Percentiles rank a stretch among this genome's conserved stretches.
phyloP scores from a whole-genome alignment of 805 yeast species.

The Wickerhamiella vanderwaltii region DNA sequence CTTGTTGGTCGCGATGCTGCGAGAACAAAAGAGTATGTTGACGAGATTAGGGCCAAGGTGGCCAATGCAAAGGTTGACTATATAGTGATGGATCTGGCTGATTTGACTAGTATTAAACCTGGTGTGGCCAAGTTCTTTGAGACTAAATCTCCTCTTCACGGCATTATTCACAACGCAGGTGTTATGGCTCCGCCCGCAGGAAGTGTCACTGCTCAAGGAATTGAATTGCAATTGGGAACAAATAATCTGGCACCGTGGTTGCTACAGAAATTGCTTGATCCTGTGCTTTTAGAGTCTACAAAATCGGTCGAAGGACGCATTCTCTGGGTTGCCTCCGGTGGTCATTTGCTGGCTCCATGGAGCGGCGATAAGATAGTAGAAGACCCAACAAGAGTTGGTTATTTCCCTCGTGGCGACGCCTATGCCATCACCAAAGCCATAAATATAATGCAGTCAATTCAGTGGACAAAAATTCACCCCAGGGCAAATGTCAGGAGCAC shows the following conservation, averaged over 20 bases:
- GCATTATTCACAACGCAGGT: constrained; percentile 23
- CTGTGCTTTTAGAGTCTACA: neutral
- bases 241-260: constrained; percentile 36
- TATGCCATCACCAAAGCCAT: constrained; percentile 38
- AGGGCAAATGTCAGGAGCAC: constrained; percentile 27
- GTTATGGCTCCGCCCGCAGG: constrained; percentile 26
- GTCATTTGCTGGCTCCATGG: constrained; percentile 26
- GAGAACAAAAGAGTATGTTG: constrained; percentile 27
- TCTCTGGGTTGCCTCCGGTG: constrained; percentile 25
- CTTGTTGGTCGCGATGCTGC: constrained; percentile 29
- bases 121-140: constrained; percentile 16
- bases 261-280: constrained; percentile 25
- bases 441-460: constrained; percentile 28
- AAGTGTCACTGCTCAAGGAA: constrained; percentile 32
- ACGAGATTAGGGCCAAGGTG: constrained; percentile 22
- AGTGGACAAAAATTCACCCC: constrained; percentile 30
- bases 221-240: constrained; percentile 35
- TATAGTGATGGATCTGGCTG: constrained; percentile 19
- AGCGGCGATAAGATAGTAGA: constrained; percentile 29
- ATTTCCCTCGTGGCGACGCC: constrained; percentile 25
- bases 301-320: neutral
- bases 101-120: constrained; percentile 20
- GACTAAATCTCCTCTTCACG: constrained; percentile 14
- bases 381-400: constrained; percentile 23
- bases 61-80: constrained; percentile 17